A percentile compares a stretch with the other conserved stretches of the same genome.
phyloP scores from a whole-genome alignment of 1,139 yeast genomes.

The Pichia sp. region DNA sequence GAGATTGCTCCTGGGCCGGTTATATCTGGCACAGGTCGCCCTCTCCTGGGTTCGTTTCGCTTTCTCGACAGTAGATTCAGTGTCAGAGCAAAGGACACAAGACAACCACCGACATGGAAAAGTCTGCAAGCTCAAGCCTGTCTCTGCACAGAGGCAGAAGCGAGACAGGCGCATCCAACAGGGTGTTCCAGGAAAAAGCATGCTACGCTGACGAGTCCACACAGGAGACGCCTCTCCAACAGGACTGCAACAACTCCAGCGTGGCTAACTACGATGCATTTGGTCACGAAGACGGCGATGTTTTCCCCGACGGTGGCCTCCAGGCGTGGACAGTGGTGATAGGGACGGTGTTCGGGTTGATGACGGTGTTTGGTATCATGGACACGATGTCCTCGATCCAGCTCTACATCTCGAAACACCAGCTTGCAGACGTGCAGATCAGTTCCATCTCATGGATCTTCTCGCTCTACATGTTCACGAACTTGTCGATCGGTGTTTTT shows the following conservation, averaged over 20 bases:
- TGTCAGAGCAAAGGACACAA: background rate
- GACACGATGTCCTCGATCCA: conserved; percentile 67
- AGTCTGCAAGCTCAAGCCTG: background rate
- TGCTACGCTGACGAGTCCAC: background rate
- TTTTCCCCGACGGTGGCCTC: conserved; percentile 58
- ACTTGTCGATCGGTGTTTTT: conserved; percentile 51
- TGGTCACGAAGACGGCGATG: conserved; percentile 27
- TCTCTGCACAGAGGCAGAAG: background rate
- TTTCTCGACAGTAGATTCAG: background rate
- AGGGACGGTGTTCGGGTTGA: conserved; percentile 61
- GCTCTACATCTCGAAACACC: conserved; percentile 55
- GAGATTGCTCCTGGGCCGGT: too few species aligned
- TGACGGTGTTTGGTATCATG: conserved; percentile 60
- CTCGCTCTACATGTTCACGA: conserved; percentile 52
- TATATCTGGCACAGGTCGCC: background rate
- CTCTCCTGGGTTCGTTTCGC: background rate
- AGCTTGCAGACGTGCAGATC: conserved; percentile 42
- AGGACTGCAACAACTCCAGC: background rate
- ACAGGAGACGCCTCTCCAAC: conserved; percentile 7
- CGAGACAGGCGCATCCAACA: background rate
- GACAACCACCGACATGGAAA: background rate
- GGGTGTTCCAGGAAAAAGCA: background rate
- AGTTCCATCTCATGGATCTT: conserved; percentile 64
- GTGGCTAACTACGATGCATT: conserved; percentile 23
- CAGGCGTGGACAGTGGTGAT: conserved; percentile 51